These are phyloP conservation scores for Physcomitrium patens DNA, from an alignment of 225 moss, liverwort and hornwort genomes.

Conservation along the genomic window DNA sequence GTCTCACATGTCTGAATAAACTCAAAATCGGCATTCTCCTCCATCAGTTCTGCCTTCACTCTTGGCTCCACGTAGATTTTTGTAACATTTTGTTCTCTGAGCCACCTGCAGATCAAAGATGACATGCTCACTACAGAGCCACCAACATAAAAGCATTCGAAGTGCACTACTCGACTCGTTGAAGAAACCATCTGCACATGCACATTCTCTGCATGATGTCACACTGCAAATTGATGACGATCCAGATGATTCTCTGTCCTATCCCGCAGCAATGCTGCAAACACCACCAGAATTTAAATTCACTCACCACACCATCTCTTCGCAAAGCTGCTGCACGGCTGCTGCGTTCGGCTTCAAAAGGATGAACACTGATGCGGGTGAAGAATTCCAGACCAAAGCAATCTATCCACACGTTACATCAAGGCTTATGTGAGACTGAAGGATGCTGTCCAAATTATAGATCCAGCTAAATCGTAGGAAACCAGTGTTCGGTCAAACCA, in stretches of 20 bases:
- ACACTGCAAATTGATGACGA: neutral
- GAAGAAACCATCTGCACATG: neutral
- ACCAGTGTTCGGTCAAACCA: neutral
- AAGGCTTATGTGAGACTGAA: slow-evolving; percentile 25
- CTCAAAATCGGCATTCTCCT: slow-evolving; percentile 63
- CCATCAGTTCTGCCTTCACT: slow-evolving; percentile 71
- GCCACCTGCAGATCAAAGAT: slow-evolving; percentile 64
- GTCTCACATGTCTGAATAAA: slow-evolving; percentile 69
- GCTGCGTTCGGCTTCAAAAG: slow-evolving; percentile 77
- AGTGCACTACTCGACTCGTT: slow-evolving; percentile 19
- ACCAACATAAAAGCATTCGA: slow-evolving; percentile 14
- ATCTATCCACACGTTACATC: slow-evolving; percentile 50
- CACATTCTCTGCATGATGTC: slow-evolving; percentile 10
- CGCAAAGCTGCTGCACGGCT: slow-evolving; percentile 66
- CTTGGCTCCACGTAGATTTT: slow-evolving; percentile 65
- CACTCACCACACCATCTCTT: slow-evolving; percentile 85
- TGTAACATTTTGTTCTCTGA: slow-evolving; percentile 66
- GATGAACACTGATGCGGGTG: slow-evolving; percentile 82
- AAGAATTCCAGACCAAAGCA: slow-evolving; percentile 83
- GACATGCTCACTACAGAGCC: slow-evolving; percentile 33
- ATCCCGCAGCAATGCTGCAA: slow-evolving; percentile 10
- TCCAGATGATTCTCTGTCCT: neutral
- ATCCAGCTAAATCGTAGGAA: neutral
- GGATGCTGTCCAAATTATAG: slow-evolving; percentile 16
- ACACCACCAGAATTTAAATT: slow-evolving; percentile 26